Evolutionary conservation across 2,329 filamentous ascomycete species (phyloP).

Genomic region (Trichophyton simii): DNA sequence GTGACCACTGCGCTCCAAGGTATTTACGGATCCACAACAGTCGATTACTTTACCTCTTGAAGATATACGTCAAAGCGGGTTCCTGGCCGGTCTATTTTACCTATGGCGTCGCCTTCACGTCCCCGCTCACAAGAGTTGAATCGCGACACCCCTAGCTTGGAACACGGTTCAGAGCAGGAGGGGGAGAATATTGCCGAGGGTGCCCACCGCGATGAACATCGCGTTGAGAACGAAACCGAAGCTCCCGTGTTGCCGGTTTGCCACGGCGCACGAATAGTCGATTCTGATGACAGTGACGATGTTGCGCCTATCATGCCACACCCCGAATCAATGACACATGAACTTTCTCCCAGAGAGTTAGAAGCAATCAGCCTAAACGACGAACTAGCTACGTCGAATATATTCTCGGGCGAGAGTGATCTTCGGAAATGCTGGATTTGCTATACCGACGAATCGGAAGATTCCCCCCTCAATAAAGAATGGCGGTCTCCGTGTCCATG

Average conservation of each 20-base stretch:
- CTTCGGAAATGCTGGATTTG: conserved; percentile 56
- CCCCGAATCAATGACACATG: not conserved
- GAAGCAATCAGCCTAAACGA: not conserved
- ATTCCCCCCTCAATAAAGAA: conserved; percentile 43
- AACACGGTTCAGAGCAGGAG: not conserved
- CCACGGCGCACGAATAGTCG: too few species aligned
- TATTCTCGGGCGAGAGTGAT: conserved; percentile 19
- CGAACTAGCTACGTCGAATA: not conserved
- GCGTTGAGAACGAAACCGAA: not conserved
- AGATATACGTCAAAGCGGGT: too few species aligned
- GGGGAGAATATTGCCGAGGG: not conserved
- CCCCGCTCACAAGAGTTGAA: conserved; percentile 19
- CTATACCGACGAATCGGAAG: conserved; percentile 53
- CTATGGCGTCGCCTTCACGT: conserved; percentile 25
- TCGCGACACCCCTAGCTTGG: not conserved
- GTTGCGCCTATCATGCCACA: not conserved
- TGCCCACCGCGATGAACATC: not conserved
- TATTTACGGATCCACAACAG: not conserved
- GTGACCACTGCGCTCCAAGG: not conserved
- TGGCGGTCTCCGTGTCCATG: conserved; percentile 90
- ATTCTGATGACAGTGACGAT: not conserved
- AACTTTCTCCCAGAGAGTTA: not conserved
- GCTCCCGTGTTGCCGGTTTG: conserved; percentile 10
- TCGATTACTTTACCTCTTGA: not conserved
- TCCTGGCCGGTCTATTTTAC: not conserved